phyloP scores from a whole-genome alignment of 2,329 filamentous ascomycete genomes.

The Bipolaris bicolor region DNA sequence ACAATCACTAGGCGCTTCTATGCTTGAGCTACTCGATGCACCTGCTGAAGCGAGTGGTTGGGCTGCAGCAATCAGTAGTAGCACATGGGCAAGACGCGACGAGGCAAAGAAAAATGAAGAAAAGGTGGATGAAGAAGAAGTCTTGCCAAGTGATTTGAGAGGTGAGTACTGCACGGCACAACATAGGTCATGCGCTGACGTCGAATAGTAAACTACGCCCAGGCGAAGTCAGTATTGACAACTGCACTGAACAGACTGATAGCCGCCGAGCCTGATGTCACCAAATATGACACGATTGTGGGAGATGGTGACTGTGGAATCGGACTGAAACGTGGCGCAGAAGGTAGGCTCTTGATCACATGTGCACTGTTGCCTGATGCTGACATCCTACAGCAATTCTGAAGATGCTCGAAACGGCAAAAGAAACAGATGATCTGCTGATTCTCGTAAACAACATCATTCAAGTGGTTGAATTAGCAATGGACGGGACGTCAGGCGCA shows the following conservation, averaged over 20 bases:
- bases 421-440: constrained; percentile 63
- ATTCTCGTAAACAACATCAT: constrained; percentile 66
- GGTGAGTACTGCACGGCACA: constrained; percentile 45
- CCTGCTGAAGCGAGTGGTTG: constrained; percentile 72
- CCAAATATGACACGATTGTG: constrained; percentile 76
- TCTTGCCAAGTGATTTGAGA: constrained; percentile 60
- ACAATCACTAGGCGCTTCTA: constrained; percentile 62
- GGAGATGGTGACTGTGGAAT: constrained; percentile 92
- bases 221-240: constrained; percentile 60
- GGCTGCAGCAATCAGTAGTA: constrained; percentile 64
- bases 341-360: constrained; percentile 57
- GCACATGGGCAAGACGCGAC: constrained; percentile 63
- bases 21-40: constrained; percentile 72
- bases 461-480: constrained; percentile 68
- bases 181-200: constrained; percentile 14
- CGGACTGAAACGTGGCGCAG: constrained; percentile 83
- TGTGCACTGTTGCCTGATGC: constrained; percentile 23
- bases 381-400: constrained; percentile 49
- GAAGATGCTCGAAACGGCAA: constrained; percentile 49
- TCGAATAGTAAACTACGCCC: constrained; percentile 57
- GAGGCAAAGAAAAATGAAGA: constrained; percentile 52
- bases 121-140: constrained; percentile 50
- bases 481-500: constrained; percentile 79
- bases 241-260: constrained; percentile 67
- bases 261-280: constrained; percentile 68